Conservation (phyloP, 2,329 filamentous ascomycete genomes). For the Stachybotrys chartarum region DNA sequence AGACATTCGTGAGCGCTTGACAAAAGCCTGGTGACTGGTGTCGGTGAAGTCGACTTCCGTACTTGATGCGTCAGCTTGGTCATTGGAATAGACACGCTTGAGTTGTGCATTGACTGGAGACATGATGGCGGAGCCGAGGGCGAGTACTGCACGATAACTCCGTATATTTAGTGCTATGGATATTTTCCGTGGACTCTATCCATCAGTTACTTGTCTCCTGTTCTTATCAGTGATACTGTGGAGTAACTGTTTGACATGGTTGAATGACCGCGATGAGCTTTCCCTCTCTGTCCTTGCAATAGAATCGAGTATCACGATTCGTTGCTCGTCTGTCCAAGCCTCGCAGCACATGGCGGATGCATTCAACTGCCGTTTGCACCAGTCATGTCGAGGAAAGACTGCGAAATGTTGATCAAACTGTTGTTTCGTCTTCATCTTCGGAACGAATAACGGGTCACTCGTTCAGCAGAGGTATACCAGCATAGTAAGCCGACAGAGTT, state of each 20-base stretch:
- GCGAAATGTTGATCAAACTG: slow-evolving; percentile 17
- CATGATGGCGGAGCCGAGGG: no score
- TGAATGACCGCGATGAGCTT: slow-evolving; percentile 10
- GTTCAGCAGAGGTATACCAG: slow-evolving; percentile 22
- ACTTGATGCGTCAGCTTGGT: no score
- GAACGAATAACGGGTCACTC: slow-evolving; percentile 5
- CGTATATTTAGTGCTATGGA: no score
- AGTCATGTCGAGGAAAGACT: slow-evolving; percentile 10
- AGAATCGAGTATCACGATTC: slow-evolving; percentile 11
- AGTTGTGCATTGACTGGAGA: no score
- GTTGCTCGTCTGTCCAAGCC: slow-evolving; percentile 12
- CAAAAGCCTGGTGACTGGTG: no score
- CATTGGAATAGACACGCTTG: no score
- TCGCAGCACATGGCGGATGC: slow-evolving; percentile 16
- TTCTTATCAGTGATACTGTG: no score
- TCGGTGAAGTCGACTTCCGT: no score
- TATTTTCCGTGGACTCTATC: no score
- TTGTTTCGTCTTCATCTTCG: slow-evolving; percentile 3
- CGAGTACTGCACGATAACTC: no score
- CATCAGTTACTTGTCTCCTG: no score
- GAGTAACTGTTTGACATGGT: slow-evolving; percentile 13
- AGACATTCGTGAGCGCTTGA: no score
- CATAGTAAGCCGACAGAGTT: slow-evolving; percentile 18
- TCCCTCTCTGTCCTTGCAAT: slow-evolving; percentile 15
- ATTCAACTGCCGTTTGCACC: slow-evolving; percentile 13